phyloP scores from a whole-genome alignment of 768 basidiomycete species.

The Mrakia blollopis region DNA sequence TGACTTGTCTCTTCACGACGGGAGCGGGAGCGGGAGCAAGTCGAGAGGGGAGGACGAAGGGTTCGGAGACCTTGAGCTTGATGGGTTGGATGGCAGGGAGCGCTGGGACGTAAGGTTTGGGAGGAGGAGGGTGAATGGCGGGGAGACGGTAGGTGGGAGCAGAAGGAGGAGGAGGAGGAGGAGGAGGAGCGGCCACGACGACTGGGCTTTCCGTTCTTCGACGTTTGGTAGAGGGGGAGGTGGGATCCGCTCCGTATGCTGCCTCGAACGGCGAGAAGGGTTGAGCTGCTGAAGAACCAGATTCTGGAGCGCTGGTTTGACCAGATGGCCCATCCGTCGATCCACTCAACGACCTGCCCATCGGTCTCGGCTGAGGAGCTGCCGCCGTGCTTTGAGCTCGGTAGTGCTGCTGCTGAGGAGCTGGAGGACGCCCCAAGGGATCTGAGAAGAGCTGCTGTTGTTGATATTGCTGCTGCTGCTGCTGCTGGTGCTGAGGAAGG shows the following conservation, averaged over 20 bases:
- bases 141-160: background rate
- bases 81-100: too few relatives aligned
- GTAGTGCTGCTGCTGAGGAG: slow-evolving; percentile 1
- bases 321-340: background rate
- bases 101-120: too few relatives aligned
- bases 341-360: background rate
- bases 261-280: slow-evolving; percentile 5
- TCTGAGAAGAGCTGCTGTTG: background rate
- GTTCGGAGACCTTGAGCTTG: too few relatives aligned
- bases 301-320: background rate
- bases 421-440: background rate
- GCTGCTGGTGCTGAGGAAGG: background rate
- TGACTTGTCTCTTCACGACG: too few relatives aligned
- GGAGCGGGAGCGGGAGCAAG: too few relatives aligned
- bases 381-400: background rate
- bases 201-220: slow-evolving; percentile 8
- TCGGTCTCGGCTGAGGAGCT: background rate
- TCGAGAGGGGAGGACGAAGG: too few relatives aligned
- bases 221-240: background rate
- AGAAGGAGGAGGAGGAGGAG: background rate
- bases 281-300: background rate
- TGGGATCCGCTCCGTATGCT: background rate
- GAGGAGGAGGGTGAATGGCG: background rate
- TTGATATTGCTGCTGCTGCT: slow-evolving; percentile 12
- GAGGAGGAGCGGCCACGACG: background rate